A percentile compares a stretch with the other conserved stretches of the same genome.
Evolutionary conservation across 2,329 filamentous ascomycete genomes (phyloP).

Genomic region (Aschersonia sp.): DNA sequence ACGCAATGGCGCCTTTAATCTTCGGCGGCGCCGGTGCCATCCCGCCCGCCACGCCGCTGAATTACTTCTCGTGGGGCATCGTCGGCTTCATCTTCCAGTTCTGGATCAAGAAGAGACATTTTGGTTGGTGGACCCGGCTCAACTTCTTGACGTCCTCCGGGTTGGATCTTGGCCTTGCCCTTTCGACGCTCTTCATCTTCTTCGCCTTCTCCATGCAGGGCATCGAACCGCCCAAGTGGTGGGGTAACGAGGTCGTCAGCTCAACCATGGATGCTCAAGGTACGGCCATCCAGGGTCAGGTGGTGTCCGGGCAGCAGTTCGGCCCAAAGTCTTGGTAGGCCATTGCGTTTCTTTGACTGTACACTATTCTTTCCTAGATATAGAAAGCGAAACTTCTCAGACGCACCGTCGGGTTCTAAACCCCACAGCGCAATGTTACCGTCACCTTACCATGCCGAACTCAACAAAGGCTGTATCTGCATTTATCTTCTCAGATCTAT

Average conservation of each 20-base stretch:
- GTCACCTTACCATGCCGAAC: no score
- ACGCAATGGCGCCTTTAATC: constrained; percentile 47
- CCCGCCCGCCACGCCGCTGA: constrained; percentile 56
- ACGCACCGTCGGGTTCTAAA: no score
- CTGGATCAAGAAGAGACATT: constrained; percentile 50
- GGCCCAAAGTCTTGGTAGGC: constrained; percentile 40
- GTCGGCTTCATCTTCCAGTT: constrained; percentile 61
- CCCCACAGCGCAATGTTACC: no score
- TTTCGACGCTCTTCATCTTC: constrained; percentile 56
- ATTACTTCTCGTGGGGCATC: constrained; percentile 60
- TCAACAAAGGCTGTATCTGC: no score
- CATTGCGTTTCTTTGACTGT: no score
- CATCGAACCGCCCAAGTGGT: constrained; percentile 52
- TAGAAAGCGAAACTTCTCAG: no score
- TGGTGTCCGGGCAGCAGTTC: constrained; percentile 43
- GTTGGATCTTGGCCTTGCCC: constrained; percentile 52
- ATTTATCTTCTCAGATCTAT: no score
- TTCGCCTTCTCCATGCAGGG: constrained; percentile 51
- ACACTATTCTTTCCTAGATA: no score
- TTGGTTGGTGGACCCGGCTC: constrained; percentile 59
- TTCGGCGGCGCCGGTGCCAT: constrained; percentile 45
- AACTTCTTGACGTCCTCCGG: constrained; percentile 61
- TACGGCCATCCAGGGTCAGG: constrained; percentile 39
- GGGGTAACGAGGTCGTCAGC: constrained; percentile 47
- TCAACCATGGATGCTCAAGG: constrained; percentile 48